Base-by-base conservation (phyloP, 768 basidiomycete species). In the Boletus tomentosulus region DNA sequence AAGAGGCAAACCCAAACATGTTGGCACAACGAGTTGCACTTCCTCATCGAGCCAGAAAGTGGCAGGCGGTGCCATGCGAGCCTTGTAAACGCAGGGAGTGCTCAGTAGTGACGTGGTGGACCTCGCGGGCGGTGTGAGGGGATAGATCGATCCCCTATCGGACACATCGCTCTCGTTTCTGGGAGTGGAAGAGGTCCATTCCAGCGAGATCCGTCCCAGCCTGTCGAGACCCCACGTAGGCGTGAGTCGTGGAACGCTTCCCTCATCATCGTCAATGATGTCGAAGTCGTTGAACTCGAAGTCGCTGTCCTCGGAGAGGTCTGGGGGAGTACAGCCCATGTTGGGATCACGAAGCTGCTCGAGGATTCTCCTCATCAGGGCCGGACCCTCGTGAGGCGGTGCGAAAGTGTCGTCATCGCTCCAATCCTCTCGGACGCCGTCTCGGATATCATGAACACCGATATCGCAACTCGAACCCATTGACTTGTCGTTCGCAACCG, bases 361-460 rank as follows among this genome's bases (percentile, higher is more conserved):
- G 16, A 61, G 59, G 2, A 64, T 39, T 22, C 22, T 51, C 4
- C 46, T 49, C 59, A 63, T 66, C 3, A 57, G 12, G 22, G 58
- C 51, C 28, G 2, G 9, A 9, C 48, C 49, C 5, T 43, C 51
- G 7, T 49, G 27, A 35, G 44, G 13, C 3, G n/a, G 19, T 13
- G 34, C 1, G 13, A 24, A 22, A 6, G 9, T 24, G 22, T 54
- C 28, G 28, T 1, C 10, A 30, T 53, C 31, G 19, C 3, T 13
- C 25, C 31, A 15, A 37, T 1, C 8, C n/a, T n/a, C n/a, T n/a
- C n/a, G n/a, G n/a, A n/a, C n/a, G n/a, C n/a, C n/a, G n/a, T n/a
- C n/a, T n/a, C 8, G n/a, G 3, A 16, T 22, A 48, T 46, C 33
- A 25, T 24, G 34, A 44, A 15, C 38, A 22, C 19, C 10, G 4